Evolutionary conservation across 257 asterid species (phyloP).

Genomic region (Primulina tabacum): DNA sequence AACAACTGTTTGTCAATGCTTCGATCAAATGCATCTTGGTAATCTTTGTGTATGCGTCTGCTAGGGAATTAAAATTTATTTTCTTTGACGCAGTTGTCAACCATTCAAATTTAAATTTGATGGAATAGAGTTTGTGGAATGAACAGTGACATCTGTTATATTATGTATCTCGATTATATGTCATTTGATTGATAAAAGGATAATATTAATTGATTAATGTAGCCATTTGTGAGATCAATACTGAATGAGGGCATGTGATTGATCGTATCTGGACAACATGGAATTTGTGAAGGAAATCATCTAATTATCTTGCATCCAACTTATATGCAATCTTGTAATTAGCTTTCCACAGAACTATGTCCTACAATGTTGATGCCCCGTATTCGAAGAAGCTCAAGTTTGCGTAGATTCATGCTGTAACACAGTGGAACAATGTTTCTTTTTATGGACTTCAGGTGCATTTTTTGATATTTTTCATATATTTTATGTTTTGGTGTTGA

Average conservation of each 20-base stretch:
- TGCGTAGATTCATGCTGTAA: neutral
- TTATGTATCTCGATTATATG: neutral
- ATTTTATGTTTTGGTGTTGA: neutral
- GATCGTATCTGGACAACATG: neutral
- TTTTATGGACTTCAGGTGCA: neutral
- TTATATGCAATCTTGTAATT: neutral
- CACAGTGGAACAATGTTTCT: neutral
- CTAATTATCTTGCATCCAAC: neutral
- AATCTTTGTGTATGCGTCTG: neutral
- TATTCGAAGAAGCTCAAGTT: neutral
- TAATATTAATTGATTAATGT: slow-evolving; percentile 9
- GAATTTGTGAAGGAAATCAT: neutral
- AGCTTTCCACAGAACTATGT: neutral
- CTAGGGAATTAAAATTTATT: neutral
- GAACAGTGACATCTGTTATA: slow-evolving; percentile 4
- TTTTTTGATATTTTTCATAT: too few species aligned
- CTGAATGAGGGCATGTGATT: too few species aligned
- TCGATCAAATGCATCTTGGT: neutral
- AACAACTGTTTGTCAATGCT: too few species aligned
- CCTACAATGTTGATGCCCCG: neutral
- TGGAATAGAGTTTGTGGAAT: neutral
- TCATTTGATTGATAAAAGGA: neutral
- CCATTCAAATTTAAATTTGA: neutral
- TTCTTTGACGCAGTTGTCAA: neutral
- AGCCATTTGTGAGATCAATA: neutral